A percentile compares a stretch with the other conserved stretches of the same genome.
These are phyloP conservation scores for Curvularia hawaiiensis DNA, from an alignment of 2,329 filamentous ascomycete species.

Conservation along the genomic window DNA sequence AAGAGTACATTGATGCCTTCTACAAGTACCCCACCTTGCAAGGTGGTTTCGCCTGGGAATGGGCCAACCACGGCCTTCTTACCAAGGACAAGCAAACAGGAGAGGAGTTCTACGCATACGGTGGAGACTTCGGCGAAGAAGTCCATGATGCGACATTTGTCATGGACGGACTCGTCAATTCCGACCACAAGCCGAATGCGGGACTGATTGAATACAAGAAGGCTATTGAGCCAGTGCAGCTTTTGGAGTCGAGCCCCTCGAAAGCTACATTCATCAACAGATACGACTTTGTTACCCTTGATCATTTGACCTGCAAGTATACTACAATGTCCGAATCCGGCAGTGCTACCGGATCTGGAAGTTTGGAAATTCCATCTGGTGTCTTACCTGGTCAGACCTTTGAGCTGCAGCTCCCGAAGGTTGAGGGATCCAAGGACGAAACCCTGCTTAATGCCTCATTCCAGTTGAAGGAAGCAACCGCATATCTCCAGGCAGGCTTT, in stretches of 20 bases:
- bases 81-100: conserved; percentile 47
- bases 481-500: conserved; percentile 42
- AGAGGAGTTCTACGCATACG: conserved; percentile 51
- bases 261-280: conserved; percentile 41
- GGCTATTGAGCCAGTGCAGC: conserved; percentile 50
- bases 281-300: conserved; percentile 47
- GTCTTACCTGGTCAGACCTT: conserved; percentile 35
- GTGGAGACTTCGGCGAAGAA: conserved; percentile 51
- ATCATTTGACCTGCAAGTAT: conserved; percentile 39
- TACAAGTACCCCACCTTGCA: conserved; percentile 65
- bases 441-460: conserved; percentile 37
- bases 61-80: conserved; percentile 53
- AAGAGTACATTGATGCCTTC: conserved; percentile 71
- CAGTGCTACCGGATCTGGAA: conserved; percentile 14
- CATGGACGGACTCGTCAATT: conserved; percentile 52
- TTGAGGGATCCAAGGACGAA: conserved; percentile 19
- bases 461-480: conserved; percentile 38
- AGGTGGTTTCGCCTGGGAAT: conserved; percentile 61
- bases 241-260: conserved; percentile 27
- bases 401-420: conserved; percentile 30
- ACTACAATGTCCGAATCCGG: conserved; percentile 17
- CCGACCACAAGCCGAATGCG: conserved; percentile 49
- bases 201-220: conserved; percentile 53
- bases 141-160: conserved; percentile 52
- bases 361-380: conserved; percentile 32